Base-by-base conservation (phyloP, 306 rosid species). In the Cercis canadensis region DNA sequence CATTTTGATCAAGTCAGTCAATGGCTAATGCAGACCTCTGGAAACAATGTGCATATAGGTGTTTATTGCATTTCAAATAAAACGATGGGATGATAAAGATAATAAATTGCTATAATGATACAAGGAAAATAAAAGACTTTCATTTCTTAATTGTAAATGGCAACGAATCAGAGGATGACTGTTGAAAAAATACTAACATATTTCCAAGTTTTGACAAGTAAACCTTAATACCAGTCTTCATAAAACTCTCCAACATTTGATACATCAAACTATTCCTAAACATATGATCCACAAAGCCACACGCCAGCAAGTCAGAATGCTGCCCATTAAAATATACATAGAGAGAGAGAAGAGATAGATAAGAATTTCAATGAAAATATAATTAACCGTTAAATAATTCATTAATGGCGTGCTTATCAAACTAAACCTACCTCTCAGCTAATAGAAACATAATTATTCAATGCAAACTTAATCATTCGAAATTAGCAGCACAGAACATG, bases 151-250 rank as follows among this genome's bases (percentile, higher is more conserved):
- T 40, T 9, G 1, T 33, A 50, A 50, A 66, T 34, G 39, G 4
- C 4, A 34, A 34, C 7, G 39, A 34, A 3, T 4, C 39, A 34
- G 39, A 34, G 39, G 39, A 17, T 52, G 21, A 4, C 57, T 32
- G 21, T 47, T n/a, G 36, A 17, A 16, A 43, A 40, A n/a, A n/a
- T n/a, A n/a, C n/a, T n/a, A n/a, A n/a, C n/a, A n/a, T n/a, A n/a
- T n/a, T 32, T 41, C 54, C 65, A 43, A 44, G 17, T 76, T 50
- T 5, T 14, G 21, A 41, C 32, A 51, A 54, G 52, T 31, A 15
- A 70, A 58, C 53, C 47, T 41, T 59, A 0, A 4, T 13, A 33
- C 59, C 6, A 44, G 2, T 49, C 65, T 65, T 16, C 9, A 14
- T 6, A 39, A 24, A 24, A 15, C 12, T 19, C 11, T n/a, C 13